phyloP scores from a whole-genome alignment of 495 filamentous ascomycete species.

The Cairneyella variabilis region DNA sequence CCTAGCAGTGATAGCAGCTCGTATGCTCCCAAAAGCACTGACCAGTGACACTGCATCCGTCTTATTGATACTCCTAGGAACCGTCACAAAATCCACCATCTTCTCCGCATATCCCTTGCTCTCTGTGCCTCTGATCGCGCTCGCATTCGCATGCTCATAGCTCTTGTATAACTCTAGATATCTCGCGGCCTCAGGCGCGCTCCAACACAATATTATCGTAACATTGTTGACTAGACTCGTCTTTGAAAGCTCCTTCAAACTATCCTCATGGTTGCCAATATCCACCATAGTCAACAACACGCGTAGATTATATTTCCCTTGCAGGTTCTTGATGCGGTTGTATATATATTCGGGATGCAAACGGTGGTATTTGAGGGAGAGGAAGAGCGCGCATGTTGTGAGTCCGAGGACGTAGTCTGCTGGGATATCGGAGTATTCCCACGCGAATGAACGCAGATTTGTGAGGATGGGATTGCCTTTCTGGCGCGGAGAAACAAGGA shows the following conservation, averaged over 20 bases:
- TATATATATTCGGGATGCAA: constrained; percentile 98
- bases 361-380: constrained; percentile 95
- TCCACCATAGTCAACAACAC: constrained; percentile 89
- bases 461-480: constrained; percentile 94
- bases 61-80: constrained; percentile 87
- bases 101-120: constrained; percentile 78
- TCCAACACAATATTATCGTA: constrained; percentile 91
- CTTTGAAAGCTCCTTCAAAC: constrained; percentile 26
- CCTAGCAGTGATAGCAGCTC: constrained; percentile 80
- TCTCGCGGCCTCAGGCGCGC: constrained; percentile 82
- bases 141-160: constrained; percentile 79
- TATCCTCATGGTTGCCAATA: constrained; percentile 79
- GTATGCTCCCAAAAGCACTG: constrained; percentile 80
- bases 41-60: constrained; percentile 87
- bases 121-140: constrained; percentile 77
- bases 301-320: constrained; percentile 77
- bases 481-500: constrained; percentile 78
- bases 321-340: constrained; percentile 75
- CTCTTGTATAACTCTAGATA: constrained; percentile 94
- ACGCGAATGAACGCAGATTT: constrained; percentile 75
- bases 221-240: constrained; percentile 74
- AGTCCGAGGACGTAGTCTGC: constrained; percentile 87
- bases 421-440: constrained; percentile 94
- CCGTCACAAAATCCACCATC: constrained; percentile 90
- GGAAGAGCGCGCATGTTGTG: constrained; percentile 88